Evolutionary conservation across 441 rosid genomes (phyloP).

Genomic region (Mallotus repandus): DNA sequence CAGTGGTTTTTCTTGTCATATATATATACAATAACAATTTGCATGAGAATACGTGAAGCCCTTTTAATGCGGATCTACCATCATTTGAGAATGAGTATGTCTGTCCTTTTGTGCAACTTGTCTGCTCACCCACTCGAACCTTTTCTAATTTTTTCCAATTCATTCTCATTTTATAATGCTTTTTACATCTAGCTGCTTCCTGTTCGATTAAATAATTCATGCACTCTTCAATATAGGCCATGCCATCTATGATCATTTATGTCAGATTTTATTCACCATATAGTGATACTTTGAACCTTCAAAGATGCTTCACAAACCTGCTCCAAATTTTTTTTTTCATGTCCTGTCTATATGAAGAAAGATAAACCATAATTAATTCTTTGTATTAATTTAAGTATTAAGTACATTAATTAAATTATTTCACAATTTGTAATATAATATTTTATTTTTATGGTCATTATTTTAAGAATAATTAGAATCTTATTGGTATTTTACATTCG

Average conservation of each 20-base stretch:
- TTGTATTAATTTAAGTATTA: no score
- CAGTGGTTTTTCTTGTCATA: slow-evolving; percentile 26
- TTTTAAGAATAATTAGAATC: no score
- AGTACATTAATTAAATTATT: no score
- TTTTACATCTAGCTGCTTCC: background rate
- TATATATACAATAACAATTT: background rate
- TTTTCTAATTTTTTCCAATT: background rate
- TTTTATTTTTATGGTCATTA: no score
- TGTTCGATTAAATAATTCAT: no score
- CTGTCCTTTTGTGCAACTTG: slow-evolving; percentile 42
- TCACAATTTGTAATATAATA: no score
- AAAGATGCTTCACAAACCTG: slow-evolving; percentile 28
- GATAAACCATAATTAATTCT: no score
- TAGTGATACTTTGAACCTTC: slow-evolving; percentile 20
- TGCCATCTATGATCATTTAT: background rate
- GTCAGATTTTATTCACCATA: background rate
- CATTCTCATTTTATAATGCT: background rate
- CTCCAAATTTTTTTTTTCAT: background rate
- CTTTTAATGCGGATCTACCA: slow-evolving; percentile 63
- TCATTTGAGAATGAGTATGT: slow-evolving; percentile 50
- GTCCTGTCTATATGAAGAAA: no score
- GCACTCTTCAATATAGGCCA: no score
- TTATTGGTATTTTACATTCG: no score
- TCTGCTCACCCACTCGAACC: background rate
- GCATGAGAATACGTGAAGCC: slow-evolving; percentile 47